Evolutionary conservation across 2,329 filamentous ascomycete species (phyloP).

Genomic region (Cladophialophora immunda): DNA sequence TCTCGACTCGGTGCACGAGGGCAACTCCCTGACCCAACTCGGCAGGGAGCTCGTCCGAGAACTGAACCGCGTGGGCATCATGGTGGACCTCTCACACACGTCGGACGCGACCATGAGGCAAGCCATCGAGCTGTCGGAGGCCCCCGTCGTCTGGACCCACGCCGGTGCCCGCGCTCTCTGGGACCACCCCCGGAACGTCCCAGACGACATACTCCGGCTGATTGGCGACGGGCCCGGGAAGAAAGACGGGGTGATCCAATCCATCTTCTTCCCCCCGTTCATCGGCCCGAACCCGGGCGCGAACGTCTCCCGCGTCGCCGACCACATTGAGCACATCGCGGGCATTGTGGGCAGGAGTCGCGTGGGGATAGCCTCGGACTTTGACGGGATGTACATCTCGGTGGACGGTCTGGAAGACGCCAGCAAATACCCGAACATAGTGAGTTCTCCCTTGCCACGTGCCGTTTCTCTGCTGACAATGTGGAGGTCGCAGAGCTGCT

Average conservation of each 20-base stretch:
- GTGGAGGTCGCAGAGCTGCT: constrained; percentile 73
- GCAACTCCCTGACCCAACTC: constrained; percentile 39
- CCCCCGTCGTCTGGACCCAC: constrained; percentile 45
- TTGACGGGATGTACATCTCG: constrained; percentile 54
- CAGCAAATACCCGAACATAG: constrained; percentile 77
- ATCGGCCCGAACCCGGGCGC: constrained; percentile 20
- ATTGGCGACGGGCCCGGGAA: constrained; percentile 42
- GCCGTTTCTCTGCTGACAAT: neutral
- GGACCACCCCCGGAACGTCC: constrained; percentile 52
- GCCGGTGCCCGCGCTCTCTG: constrained; percentile 42
- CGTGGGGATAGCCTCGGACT: constrained; percentile 49
- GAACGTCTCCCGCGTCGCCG: constrained; percentile 40
- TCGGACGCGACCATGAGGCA: constrained; percentile 42
- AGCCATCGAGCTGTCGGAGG: constrained; percentile 39
- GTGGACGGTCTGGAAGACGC: constrained; percentile 84
- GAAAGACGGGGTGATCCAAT: constrained; percentile 52
- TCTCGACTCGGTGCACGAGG: constrained; percentile 14
- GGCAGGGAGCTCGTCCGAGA: constrained; percentile 41
- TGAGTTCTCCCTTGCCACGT: constrained; percentile 4
- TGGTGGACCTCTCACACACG: constrained; percentile 44
- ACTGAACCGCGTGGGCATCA: constrained; percentile 44
- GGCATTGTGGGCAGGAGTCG: constrained; percentile 45
- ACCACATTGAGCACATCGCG: constrained; percentile 52
- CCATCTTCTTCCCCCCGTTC: constrained; percentile 48
- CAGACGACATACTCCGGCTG: constrained; percentile 51